Evolutionary conservation across 2,329 filamentous ascomycete species (phyloP).

Genomic region (Xylaria sp.): DNA sequence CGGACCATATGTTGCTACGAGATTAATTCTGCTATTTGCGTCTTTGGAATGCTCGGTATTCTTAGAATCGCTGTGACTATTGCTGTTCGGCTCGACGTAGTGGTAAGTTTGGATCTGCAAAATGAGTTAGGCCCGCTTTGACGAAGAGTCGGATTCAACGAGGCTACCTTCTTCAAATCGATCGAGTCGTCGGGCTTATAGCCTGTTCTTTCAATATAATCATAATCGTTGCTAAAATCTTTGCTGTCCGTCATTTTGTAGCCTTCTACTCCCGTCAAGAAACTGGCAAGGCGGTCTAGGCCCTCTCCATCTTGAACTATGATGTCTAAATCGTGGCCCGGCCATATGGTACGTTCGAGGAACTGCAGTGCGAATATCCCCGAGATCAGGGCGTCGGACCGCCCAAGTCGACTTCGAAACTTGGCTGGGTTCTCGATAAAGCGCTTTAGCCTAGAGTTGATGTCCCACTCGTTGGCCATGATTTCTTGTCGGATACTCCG

Average conservation of each 20-base stretch:
- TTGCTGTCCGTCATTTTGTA: slow-evolving; percentile 1
- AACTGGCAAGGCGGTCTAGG: background rate
- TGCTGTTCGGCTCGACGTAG: background rate
- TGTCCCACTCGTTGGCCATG: slow-evolving; percentile 8
- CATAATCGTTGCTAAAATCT: background rate
- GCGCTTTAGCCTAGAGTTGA: slow-evolving; percentile 7
- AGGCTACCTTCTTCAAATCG: background rate
- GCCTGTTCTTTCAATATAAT: background rate
- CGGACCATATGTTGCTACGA: background rate
- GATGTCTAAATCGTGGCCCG: slow-evolving; percentile 12
- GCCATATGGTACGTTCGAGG: slow-evolving; percentile 12
- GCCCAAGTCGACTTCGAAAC: slow-evolving; percentile 8
- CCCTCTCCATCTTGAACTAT: slow-evolving; percentile 2
- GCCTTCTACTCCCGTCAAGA: slow-evolving; percentile 6
- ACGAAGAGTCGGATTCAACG: background rate
- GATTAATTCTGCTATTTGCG: slow-evolving; percentile 10
- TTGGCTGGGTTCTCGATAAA: slow-evolving; percentile 9
- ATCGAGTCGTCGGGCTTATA: background rate
- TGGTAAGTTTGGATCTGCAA: background rate
- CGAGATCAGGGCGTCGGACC: slow-evolving; percentile 10
- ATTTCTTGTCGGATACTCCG: slow-evolving; percentile 7
- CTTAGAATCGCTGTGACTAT: slow-evolving; percentile 2
- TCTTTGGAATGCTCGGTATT: no score
- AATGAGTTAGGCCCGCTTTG: background rate
- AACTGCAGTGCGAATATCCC: slow-evolving; percentile 19